phyloP scores from a whole-genome alignment of 2,329 filamentous ascomycete species.

The Hypoxylon sp. region DNA sequence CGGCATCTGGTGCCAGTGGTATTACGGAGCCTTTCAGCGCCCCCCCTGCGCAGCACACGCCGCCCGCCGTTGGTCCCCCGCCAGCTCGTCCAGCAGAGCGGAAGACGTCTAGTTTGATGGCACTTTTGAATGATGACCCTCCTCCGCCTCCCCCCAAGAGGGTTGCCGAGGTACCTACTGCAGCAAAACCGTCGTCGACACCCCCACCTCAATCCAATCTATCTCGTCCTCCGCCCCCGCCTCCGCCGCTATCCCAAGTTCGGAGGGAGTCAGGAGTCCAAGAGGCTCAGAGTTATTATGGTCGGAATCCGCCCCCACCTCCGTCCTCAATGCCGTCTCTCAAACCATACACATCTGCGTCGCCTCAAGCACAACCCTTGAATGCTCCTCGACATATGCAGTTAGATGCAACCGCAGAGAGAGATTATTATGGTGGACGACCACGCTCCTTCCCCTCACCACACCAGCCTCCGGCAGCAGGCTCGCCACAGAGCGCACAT shows the following conservation, averaged over 20 bases:
- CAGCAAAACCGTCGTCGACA: conserved; percentile 61
- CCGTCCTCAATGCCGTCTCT: conserved; percentile 66
- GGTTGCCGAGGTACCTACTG: conserved; percentile 60
- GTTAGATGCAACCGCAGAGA: conserved; percentile 55
- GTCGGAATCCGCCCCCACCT: conserved; percentile 55
- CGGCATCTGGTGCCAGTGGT: conserved; percentile 48
- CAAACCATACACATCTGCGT: conserved; percentile 65
- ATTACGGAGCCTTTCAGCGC: conserved; percentile 51
- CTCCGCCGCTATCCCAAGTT: conserved; percentile 58
- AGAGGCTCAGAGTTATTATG: conserved; percentile 62
- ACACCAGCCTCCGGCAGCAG: conserved; percentile 56
- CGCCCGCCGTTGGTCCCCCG: conserved; percentile 56
- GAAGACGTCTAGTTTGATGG: conserved; percentile 75
- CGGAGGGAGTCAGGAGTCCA: conserved; percentile 59
- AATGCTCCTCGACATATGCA: conserved; percentile 61
- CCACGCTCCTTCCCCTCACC: conserved; percentile 51
- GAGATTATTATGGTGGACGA: conserved; percentile 62
- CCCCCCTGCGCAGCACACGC: conserved; percentile 54
- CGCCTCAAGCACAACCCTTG: conserved; percentile 64
- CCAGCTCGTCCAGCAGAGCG: conserved; percentile 60
- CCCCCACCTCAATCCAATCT: conserved; percentile 62
- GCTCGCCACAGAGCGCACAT: conserved; percentile 62
- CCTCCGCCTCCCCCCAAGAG: conserved; percentile 63
- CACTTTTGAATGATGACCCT: conserved; percentile 71
- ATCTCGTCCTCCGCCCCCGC: conserved; percentile 56